Conservation (phyloP, 169 alveolate species). For the Cryptosporidium bovis region DNA sequence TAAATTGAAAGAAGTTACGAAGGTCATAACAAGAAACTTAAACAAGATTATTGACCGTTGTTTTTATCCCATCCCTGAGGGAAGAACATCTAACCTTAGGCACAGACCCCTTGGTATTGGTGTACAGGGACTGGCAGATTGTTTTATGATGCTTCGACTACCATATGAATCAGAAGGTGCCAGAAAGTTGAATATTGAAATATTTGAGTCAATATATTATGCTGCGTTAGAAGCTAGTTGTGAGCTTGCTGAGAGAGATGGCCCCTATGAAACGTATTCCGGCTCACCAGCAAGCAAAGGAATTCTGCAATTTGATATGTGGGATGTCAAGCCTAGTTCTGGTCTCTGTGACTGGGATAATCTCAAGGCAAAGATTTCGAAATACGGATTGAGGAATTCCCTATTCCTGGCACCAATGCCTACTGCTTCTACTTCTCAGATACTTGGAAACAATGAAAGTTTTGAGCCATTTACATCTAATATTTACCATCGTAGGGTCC, state of each 20-base stretch:
- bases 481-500: conserved; percentile 96
- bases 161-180: conserved; percentile 97
- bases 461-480: conserved; percentile 98
- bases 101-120: conserved; percentile 99
- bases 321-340: conserved; percentile 90
- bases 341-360: conserved; percentile 94
- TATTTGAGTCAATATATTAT: conserved; percentile 97
- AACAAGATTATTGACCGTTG: conserved; percentile 95
- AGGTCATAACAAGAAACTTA: conserved; percentile 92
- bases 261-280: conserved; percentile 93
- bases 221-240: conserved; percentile 95
- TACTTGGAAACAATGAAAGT: conserved; percentile 96
- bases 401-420: conserved; percentile 99
- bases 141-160: conserved; percentile 92
- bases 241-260: conserved; percentile 93
- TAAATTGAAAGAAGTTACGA: conserved; percentile 85
- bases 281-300: conserved; percentile 98
- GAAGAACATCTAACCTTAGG: conserved; percentile 91
- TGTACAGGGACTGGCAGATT: conserved; percentile 98
- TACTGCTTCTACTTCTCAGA: conserved; percentile 98
- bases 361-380: conserved; percentile 88
- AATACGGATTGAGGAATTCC: conserved; percentile 96
- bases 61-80: conserved; percentile 95
- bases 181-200: conserved; percentile 89
- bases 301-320: conserved; percentile 95